Conservation (phyloP, 116 monocot species). For the Thalassia testudinum region DNA sequence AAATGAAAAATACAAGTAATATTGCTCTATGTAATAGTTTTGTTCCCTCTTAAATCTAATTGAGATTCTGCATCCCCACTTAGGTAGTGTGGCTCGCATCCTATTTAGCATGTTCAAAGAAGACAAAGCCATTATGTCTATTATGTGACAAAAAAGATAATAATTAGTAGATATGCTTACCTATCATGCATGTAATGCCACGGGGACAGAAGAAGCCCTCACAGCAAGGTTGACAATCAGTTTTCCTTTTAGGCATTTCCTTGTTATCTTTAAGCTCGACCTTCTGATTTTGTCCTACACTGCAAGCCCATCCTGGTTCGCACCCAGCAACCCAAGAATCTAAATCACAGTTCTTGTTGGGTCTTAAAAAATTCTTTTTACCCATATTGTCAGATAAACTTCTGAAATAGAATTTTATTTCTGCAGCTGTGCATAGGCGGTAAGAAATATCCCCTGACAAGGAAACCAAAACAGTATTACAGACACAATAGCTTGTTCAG, state of each 20-base stretch:
- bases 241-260: constrained; percentile 28
- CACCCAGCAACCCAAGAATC: constrained; percentile 76
- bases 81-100: no score
- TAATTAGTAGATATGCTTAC: constrained; percentile 41
- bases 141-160: no score
- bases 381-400: constrained; percentile 20
- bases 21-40: no score
- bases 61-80: no score
- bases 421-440: constrained; percentile 55
- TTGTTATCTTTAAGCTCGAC: constrained; percentile 32
- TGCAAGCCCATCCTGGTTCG: constrained; percentile 90
- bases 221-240: constrained; percentile 50
- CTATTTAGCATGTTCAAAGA: no score
- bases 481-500: no score
- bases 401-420: constrained; percentile 70
- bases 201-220: constrained; percentile 74
- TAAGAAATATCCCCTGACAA: constrained; percentile 37
- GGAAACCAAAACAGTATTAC: constrained; percentile 5
- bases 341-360: constrained; percentile 80
- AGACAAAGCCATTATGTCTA: no score
- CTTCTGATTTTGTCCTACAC: constrained; percentile 20
- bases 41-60: no score
- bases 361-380: constrained; percentile 32
- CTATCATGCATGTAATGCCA: constrained; percentile 84
- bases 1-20: no score